Base-by-base conservation (phyloP, 768 basidiomycete species). In the Trametes gibbosa region DNA sequence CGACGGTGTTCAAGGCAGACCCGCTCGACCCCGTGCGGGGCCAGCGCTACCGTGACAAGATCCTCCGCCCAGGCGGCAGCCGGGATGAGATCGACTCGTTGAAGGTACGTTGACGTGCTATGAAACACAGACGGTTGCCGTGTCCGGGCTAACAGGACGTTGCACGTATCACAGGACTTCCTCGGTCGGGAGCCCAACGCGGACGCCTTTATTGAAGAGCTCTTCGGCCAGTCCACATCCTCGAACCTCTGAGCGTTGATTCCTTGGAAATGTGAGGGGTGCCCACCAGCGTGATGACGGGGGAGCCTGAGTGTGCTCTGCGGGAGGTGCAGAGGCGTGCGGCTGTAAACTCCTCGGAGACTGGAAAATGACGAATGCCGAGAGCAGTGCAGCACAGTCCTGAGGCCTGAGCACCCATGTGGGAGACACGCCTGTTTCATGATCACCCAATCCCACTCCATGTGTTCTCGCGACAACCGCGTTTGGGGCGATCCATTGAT, bases 21-120 rank as follows among this genome's bases (percentile, higher is more conserved):
- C 91, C 91, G 19, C 76, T 95, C 56, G 83, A 87, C 66, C 84
- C 88, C 0, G 74, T 71, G 23, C 81, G 83, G 16, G 91, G 92
- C 3, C 75, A 79, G 61, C 75, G 72, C 24, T 95, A 95, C 70
- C 82, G 91, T 2, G 80, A 89, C 59, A 85, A 85, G 70, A 93
- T 95, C 60, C 78, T 95, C 17, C 71, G 74, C 32, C 81, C 82
- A 8, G 91, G 92, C 24, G 90, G 89, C 25, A 89, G 86, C 62
- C 81, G 87, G 13, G 91, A 95, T 61, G 92, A 93, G 65, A 72
- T 84, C 56, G 86, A 90, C 46, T 87, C 87, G n/a, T 79, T 95
- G 57, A 80, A 87, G 79, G 90, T 86, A 62, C 29, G 73, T 49
- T 14, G 7, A 19, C 8, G 17, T 8, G 24, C 23, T 17, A 32